phyloP scores from a whole-genome alignment of 257 asterid genomes.

The Paulownia fortunei region DNA sequence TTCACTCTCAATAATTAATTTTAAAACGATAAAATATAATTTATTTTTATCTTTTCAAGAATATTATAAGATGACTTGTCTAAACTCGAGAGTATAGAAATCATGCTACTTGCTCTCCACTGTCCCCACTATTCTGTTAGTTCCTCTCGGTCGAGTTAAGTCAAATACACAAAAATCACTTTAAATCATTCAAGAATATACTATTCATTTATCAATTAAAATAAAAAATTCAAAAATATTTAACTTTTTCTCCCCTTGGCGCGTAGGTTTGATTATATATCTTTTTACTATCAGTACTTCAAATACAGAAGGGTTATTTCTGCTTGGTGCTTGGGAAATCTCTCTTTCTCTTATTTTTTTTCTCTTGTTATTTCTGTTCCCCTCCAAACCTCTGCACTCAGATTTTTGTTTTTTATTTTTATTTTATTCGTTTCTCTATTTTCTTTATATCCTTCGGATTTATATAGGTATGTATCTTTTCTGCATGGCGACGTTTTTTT shows the following conservation, averaged over 20 bases:
- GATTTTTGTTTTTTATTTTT: neutral
- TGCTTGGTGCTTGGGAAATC: neutral
- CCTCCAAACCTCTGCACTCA: slow-evolving; percentile 9
- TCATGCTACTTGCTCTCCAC: slow-evolving; percentile 23
- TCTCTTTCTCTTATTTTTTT: no score
- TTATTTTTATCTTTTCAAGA: neutral
- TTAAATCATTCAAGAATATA: neutral
- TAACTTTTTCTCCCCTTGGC: slow-evolving; percentile 35
- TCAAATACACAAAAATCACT: neutral
- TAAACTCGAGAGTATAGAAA: slow-evolving; percentile 9
- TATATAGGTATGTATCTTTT: slow-evolving; percentile 12
- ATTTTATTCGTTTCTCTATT: neutral
- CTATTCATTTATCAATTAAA: neutral
- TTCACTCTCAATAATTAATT: no score
- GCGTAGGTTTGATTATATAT: slow-evolving; percentile 30
- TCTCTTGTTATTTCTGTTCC: neutral
- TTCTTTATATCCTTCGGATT: neutral
- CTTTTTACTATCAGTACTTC: neutral
- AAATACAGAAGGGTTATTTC: neutral
- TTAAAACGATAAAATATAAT: neutral
- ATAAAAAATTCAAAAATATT: neutral
- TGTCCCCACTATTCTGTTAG: neutral
- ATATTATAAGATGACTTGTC: neutral
- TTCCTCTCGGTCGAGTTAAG: neutral
- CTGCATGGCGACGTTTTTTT: neutral